Conservation (phyloP, 176 grass and related monocot species). For the Cocos nucifera region DNA sequence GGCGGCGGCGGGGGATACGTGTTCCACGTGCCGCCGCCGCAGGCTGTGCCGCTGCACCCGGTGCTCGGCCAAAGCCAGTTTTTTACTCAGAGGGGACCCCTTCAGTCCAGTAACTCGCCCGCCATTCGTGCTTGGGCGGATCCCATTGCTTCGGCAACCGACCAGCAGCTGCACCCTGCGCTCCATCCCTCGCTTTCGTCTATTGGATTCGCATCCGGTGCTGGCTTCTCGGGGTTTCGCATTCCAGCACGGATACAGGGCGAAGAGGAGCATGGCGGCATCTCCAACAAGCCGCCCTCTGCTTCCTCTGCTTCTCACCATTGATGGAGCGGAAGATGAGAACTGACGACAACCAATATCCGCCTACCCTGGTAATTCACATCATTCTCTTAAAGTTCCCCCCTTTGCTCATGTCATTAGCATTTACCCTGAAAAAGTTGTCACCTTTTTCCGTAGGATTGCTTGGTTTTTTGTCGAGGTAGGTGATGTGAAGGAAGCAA, state of each 20-base stretch:
- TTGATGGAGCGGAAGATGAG: conserved; percentile 45
- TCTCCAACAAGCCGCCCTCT: conserved; percentile 71
- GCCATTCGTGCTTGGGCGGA: conserved; percentile 84
- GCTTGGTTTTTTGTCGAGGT: conserved; percentile 12
- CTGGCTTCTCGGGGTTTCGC: conserved; percentile 73
- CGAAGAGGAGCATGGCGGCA: conserved; percentile 74
- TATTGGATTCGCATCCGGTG: conserved; percentile 48
- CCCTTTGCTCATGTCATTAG: background rate
- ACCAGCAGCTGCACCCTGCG: conserved; percentile 45
- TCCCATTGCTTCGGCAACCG: conserved; percentile 28
- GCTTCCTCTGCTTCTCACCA: conserved; percentile 49
- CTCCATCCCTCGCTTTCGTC: conserved; percentile 37
- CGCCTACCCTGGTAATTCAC: too few relatives aligned
- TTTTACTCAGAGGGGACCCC: conserved; percentile 93
- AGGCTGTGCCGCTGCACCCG: conserved; percentile 52
- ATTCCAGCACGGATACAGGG: conserved; percentile 83
- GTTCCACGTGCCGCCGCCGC: conserved; percentile 64
- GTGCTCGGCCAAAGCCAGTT: conserved; percentile 58
- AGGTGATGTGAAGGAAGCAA: background rate
- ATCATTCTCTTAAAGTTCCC: background rate
- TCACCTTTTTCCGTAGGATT: conserved; percentile 17
- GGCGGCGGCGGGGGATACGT: conserved; percentile 36
- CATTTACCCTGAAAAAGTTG: conserved; percentile 6
- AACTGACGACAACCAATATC: conserved; percentile 11
- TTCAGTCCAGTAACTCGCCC: conserved; percentile 99